phyloP scores from a whole-genome alignment of 805 yeast genomes.

The Tetrapisispora fleetii region DNA sequence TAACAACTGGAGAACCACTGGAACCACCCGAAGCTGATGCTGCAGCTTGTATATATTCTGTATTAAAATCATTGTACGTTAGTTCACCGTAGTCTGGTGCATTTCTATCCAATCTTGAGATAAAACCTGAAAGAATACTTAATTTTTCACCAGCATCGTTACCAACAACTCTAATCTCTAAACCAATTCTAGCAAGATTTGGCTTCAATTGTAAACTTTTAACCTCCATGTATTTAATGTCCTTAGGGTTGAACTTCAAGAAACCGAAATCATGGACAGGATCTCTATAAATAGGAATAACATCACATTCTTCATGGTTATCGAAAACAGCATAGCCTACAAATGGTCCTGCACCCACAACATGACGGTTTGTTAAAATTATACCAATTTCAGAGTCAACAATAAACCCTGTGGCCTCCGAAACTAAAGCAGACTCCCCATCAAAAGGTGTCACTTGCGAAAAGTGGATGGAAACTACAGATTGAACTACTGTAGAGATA shows the following conservation, averaged over 20 bases:
- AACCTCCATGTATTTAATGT: slow-evolving; percentile 64
- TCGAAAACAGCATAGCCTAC: slow-evolving; percentile 86
- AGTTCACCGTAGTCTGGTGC: slow-evolving; percentile 88
- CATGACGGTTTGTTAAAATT: slow-evolving; percentile 86
- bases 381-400: slow-evolving; percentile 77
- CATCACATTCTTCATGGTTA: slow-evolving; percentile 88
- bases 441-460: slow-evolving; percentile 82
- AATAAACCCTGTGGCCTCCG: slow-evolving; percentile 93
- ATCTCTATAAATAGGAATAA: slow-evolving; percentile 78
- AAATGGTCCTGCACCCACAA: slow-evolving; percentile 92
- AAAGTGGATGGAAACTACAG: slow-evolving; percentile 84
- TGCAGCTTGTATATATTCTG: slow-evolving; percentile 92
- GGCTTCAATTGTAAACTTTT: slow-evolving; percentile 62
- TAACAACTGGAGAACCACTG: slow-evolving; percentile 93
- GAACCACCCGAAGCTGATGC: slow-evolving; percentile 95
- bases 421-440: slow-evolving; percentile 67
- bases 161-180: slow-evolving; percentile 90
- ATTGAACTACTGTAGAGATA: slow-evolving; percentile 68
- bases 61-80: slow-evolving; percentile 86
- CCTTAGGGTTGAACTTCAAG: slow-evolving; percentile 61
- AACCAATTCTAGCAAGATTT: slow-evolving; percentile 79
- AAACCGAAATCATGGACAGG: slow-evolving; percentile 95
- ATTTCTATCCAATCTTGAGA: slow-evolving; percentile 72
- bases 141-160: slow-evolving; percentile 94
- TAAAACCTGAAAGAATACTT: slow-evolving; percentile 78